phyloP scores from a whole-genome alignment of 176 grass and related monocot genomes.

The Ananas comosus region DNA sequence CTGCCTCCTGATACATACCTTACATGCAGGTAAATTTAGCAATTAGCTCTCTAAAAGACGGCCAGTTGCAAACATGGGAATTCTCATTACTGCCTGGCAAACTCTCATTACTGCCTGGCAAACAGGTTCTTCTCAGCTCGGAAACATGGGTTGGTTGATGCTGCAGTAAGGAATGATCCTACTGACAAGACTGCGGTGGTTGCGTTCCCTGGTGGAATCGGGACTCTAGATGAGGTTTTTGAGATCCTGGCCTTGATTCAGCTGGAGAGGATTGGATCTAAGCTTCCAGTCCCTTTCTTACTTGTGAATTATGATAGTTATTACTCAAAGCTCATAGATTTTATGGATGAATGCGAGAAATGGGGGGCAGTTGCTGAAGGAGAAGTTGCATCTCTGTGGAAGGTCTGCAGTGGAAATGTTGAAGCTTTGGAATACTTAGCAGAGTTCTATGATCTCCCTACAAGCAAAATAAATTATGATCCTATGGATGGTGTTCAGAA shows the following conservation, averaged over 20 bases:
- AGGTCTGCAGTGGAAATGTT: conserved; percentile 55
- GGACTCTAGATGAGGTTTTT: conserved; percentile 73
- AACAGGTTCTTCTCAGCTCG: conserved; percentile 82
- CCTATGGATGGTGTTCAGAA: conserved; percentile 21
- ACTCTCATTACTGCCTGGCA: conserved; percentile 3
- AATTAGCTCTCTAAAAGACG: not conserved
- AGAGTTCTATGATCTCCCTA: conserved; percentile 49
- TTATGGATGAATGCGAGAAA: conserved; percentile 50
- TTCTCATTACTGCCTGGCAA: conserved; percentile 3
- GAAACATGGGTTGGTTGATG: conserved; percentile 86
- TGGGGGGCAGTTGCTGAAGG: conserved; percentile 57
- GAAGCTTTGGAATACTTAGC: conserved; percentile 78
- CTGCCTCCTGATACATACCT: conserved; percentile 50
- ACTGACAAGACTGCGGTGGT: conserved; percentile 41
- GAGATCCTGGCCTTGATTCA: conserved; percentile 74
- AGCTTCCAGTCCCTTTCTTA: conserved; percentile 46
- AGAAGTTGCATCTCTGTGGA: conserved; percentile 75
- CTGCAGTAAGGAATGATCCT: conserved; percentile 41
- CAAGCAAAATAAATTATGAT: conserved; percentile 27
- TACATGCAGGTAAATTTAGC: conserved; percentile 61
- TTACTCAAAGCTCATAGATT: conserved; percentile 70
- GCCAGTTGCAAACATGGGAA: not conserved
- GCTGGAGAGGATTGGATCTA: conserved; percentile 63
- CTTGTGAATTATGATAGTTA: conserved; percentile 83
- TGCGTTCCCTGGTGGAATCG: conserved; percentile 59